phyloP scores from a whole-genome alignment of 495 filamentous ascomycete genomes.

The Neurospora sp. region DNA sequence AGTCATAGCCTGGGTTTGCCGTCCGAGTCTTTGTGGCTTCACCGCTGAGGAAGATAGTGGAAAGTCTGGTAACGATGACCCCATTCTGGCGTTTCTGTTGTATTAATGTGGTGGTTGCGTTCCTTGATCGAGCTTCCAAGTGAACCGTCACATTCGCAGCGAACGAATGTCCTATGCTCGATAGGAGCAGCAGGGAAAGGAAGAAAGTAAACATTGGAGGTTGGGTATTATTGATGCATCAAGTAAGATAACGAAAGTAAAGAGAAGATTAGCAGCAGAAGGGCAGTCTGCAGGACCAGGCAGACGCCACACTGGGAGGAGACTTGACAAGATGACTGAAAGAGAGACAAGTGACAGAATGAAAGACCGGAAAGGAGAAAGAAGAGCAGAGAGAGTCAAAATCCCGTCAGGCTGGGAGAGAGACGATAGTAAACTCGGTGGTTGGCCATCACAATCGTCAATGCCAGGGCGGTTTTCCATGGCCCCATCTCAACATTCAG shows the following conservation, averaged over 20 bases:
- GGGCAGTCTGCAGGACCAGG: neutral
- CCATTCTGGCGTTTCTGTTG: neutral
- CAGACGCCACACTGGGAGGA: neutral
- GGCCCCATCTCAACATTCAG: neutral
- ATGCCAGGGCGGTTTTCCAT: neutral
- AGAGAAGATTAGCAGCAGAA: neutral
- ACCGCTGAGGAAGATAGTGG: constrained; percentile 3
- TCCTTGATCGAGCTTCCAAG: neutral
- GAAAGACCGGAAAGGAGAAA: neutral
- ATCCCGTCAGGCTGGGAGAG: neutral
- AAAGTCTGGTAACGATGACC: constrained; percentile 4
- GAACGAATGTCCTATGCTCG: neutral
- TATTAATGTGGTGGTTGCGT: neutral
- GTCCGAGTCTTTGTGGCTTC: constrained; percentile 4
- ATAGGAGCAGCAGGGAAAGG: neutral
- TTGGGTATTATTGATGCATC: neutral
- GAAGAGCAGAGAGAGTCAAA: neutral
- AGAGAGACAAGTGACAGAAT: neutral
- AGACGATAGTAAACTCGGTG: neutral
- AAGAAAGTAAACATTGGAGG: neutral
- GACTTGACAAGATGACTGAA: neutral
- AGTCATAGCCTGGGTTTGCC: constrained; percentile 11
- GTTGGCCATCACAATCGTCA: neutral
- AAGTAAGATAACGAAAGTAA: neutral
- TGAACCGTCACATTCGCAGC: neutral